phyloP scores from a whole-genome alignment of 2,329 filamentous ascomycete species.

The Cladosporium colombiae region DNA sequence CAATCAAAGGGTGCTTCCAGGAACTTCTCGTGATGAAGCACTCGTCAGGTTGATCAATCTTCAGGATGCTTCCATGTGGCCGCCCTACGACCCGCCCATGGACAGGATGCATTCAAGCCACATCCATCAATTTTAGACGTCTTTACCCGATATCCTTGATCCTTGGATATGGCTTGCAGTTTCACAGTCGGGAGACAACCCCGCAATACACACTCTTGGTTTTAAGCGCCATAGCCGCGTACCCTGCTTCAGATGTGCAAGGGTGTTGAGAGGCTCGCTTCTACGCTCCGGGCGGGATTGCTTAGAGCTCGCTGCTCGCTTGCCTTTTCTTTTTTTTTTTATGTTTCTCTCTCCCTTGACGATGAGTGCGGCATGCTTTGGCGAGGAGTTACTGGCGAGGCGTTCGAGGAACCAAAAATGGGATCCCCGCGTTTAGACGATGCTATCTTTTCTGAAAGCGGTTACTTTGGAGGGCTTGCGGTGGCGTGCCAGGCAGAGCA shows the following conservation, averaged over 20 bases:
- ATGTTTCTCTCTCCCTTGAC: not conserved
- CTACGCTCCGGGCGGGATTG: not conserved
- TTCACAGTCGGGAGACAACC: not conserved
- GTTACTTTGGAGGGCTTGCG: not conserved
- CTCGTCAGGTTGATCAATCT: not conserved
- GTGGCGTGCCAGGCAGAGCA: not conserved
- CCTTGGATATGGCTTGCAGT: not conserved
- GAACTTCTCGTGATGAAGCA: not conserved
- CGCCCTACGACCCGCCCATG: not conserved
- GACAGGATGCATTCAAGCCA: not conserved
- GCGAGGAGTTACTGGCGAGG: not conserved
- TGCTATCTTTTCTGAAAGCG: not conserved
- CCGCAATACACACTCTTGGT: not conserved
- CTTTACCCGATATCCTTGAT: not conserved
- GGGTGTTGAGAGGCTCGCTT: not conserved
- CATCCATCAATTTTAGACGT: not conserved
- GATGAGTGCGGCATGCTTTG: not conserved
- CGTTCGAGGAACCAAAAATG: not conserved
- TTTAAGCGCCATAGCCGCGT: slow-evolving; percentile 5
- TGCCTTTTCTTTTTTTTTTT: not conserved
- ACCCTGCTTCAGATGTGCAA: not conserved
- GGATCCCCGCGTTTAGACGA: not conserved
- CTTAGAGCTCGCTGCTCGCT: not conserved
- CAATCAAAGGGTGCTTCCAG: not conserved
- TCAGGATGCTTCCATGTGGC: not conserved